Evolutionary conservation across 2,329 filamentous ascomycete genomes (phyloP).

Genomic region (Nigrospora oryzae): DNA sequence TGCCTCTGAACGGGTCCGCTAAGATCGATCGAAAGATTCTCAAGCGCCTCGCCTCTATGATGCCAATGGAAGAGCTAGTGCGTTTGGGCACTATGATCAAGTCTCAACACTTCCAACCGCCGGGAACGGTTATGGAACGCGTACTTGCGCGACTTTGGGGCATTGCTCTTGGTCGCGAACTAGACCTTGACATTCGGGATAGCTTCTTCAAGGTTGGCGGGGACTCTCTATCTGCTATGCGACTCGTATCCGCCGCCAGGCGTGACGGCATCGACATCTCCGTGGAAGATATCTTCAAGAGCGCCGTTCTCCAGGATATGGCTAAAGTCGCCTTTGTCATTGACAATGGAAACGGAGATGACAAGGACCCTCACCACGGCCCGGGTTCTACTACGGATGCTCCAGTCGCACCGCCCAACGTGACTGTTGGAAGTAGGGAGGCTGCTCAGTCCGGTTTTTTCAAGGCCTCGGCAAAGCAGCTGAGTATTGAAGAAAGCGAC

Average conservation of each 20-base stretch:
- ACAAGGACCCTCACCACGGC: not conserved
- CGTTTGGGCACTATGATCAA: not conserved
- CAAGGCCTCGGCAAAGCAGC: conserved; percentile 1
- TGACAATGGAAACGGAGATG: not conserved
- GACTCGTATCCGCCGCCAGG: conserved; percentile 17
- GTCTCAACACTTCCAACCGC: not conserved
- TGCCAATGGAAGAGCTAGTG: not conserved
- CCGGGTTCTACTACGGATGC: not conserved
- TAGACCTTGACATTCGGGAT: not conserved
- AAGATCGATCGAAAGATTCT: conserved; percentile 6
- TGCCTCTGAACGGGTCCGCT: conserved; percentile 3
- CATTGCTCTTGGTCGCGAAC: not conserved
- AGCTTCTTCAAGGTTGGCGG: conserved; percentile 21
- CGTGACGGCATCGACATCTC: not conserved
- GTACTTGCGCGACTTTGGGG: not conserved
- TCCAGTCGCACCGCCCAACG: not conserved
- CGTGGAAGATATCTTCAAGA: not conserved
- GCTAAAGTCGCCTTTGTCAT: not conserved
- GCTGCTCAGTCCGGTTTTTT: not conserved
- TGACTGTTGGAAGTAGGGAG: not conserved
- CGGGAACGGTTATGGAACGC: not conserved
- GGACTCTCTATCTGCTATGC: conserved; percentile 23
- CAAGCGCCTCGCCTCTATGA: not conserved
- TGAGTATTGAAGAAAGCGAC: not conserved
- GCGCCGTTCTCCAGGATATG: not conserved